phyloP scores from a whole-genome alignment of 371 early-diverging fungal genomes.

The Smittium mucronatum region DNA sequence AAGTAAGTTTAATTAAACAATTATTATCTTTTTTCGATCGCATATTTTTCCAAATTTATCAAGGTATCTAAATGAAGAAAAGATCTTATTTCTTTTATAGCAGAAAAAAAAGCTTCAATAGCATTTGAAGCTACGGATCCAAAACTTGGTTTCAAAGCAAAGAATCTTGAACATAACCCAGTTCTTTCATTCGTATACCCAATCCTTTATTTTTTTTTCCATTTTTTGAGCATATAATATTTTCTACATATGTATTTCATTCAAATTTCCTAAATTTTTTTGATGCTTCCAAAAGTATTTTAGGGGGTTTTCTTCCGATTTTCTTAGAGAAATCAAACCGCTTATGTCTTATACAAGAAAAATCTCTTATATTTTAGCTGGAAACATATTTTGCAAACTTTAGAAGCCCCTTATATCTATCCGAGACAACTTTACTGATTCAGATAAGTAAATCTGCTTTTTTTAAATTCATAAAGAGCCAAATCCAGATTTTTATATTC shows the following conservation, averaged over 20 bases:
- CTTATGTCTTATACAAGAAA: background rate
- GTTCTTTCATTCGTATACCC: background rate
- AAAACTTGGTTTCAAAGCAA: background rate
- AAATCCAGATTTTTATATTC: background rate
- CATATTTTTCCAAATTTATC: background rate
- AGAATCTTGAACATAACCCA: background rate
- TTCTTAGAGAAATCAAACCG: background rate
- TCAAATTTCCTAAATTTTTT: background rate
- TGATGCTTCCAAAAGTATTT: background rate
- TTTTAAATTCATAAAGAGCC: background rate
- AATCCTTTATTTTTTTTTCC: background rate
- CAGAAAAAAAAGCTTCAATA: background rate
- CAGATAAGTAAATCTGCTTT: background rate
- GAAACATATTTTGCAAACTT: background rate
- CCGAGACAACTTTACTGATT: background rate
- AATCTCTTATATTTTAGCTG: background rate
- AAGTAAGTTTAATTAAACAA: no score
- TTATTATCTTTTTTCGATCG: no score
- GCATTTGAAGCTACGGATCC: background rate
- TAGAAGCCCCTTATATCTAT: background rate
- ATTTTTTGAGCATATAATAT: background rate
- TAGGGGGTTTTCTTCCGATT: background rate
- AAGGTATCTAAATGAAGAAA: background rate
- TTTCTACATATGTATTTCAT: background rate
- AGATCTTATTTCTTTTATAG: background rate